Base-by-base conservation (phyloP, 768 basidiomycete genomes). In the Coprinopsis marcescibilis region DNA sequence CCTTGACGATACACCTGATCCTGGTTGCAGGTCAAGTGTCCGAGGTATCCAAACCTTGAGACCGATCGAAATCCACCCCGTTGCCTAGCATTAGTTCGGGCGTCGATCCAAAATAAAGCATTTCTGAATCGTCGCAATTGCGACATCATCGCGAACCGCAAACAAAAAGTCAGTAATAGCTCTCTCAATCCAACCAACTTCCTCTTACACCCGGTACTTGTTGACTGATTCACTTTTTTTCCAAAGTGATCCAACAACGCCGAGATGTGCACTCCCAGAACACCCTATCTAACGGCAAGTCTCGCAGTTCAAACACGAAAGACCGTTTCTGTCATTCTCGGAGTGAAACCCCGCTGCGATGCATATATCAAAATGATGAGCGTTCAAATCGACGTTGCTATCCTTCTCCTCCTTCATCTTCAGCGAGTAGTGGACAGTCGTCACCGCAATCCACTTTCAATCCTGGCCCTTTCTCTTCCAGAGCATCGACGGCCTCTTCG, bases 61-160 rank as follows among this genome's bases (percentile, higher is more conserved):
- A n/a, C 29, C 8, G 29, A 32, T 32, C 29, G 8, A 8, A 8
- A 32, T n/a, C 29, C 29, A 32, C 29, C n/a, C n/a, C n/a, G 29
- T 32, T 32, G 8, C 29, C n/a, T 32, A 8, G 8, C 21, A 8
- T 17, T 11, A 8, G 35, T 7, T 7, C 12, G 15, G 12, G 8
- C 38, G 38, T 21, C 38, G 20, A 20, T 21, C 38, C 21, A 23
- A 21, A 17, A 40, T 40, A 40, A 23, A 24, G 38, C 25, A 23
- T 24, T 21, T 4, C 20, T 24, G 4, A 8, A 5, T 40, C 38
- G 12, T 36, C 38, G 38, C 25, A 34, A 49, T 51, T 52, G 34
- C 53, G 56, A 43, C 51, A 56, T 55, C 52, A 55, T 48, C 44
- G 38, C 34, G 50, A 47, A 32, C 25, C 39, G 19, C 14, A 29